Evolutionary conservation across 2,329 filamentous ascomycete genomes (phyloP), one percentile per base, ranked within the genome.

Genomic region (Cordyceps tenuipes): DNA sequence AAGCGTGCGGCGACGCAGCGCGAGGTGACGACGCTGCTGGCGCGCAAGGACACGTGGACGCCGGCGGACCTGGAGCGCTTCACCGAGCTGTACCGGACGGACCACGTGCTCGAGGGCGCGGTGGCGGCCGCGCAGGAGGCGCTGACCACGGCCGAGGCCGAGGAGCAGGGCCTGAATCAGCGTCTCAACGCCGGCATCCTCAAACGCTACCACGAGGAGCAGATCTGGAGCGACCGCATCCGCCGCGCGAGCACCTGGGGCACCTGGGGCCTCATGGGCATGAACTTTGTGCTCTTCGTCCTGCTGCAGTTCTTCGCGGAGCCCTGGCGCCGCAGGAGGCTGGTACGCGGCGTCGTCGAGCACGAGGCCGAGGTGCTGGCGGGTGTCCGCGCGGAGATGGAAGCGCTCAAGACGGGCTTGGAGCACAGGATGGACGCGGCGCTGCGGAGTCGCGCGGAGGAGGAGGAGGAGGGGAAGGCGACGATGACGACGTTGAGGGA

Each of bases 201-300:
- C 56, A 89, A 89, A 63, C 85, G 95, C 62, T 99, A 99, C 74
- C 94, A 99, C 73, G 94, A 99, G 76, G 94, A 99, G 77, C 94
- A 99, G 77, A 95, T 99, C 60, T 99, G 94, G 94, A 96, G 90
- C 70, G 94, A 99, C 72, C 93, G 96, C 67, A 99, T 99, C 70
- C 82, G 94, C 41, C 82, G 94, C 65, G 96, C 96, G 80, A 94
- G 89, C 71, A 99, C 94, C 0, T 99, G 94, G 94, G 93, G 95
- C 41, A 99, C 94, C 0, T 97, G 95, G 86, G 94, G 93, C 0
- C 77, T 99, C 63, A 99, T 99, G 94, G 93, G 93, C 26, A 84
- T 97, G 69, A 99, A 99, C 70, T 89, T 97, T 36, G 72, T 97
- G 63, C 76, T 99, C 51, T 90, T 99, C 70, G 75, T 99, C 57